A percentile compares a stretch with the other conserved stretches of the same genome.
Evolutionary conservation across 2,329 filamentous ascomycete genomes (phyloP).

Genomic region (Pseudogymnoascus sp.): DNA sequence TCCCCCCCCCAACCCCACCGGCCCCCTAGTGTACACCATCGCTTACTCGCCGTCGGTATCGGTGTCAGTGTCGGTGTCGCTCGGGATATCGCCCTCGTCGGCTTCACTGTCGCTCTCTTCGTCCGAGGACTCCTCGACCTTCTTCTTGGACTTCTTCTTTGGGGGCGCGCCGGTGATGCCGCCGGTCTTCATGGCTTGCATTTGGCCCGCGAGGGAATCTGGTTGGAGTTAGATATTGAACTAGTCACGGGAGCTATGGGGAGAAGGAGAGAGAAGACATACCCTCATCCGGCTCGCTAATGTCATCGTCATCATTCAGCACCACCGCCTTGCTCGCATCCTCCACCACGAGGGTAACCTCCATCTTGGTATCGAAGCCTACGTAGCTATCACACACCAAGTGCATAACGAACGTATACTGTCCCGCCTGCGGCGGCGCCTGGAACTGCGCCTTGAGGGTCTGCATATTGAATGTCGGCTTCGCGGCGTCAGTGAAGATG

Average conservation of each 20-base stretch:
- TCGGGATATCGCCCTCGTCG: conserved; percentile 54
- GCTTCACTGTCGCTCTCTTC: conserved; percentile 82
- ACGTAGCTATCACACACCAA: conserved; percentile 92
- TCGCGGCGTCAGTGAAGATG: conserved; percentile 70
- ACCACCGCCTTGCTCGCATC: conserved; percentile 78
- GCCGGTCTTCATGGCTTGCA: conserved; percentile 76
- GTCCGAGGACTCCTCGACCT: conserved; percentile 56
- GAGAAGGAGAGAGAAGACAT: conserved; percentile 33
- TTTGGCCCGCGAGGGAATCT: conserved; percentile 88
- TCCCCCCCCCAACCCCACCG: neutral
- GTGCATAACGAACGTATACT: conserved; percentile 93
- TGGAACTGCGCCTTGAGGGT: conserved; percentile 97
- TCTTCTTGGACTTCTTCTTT: conserved; percentile 50
- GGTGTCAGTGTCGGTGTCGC: conserved; percentile 62
- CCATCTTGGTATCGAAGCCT: conserved; percentile 86
- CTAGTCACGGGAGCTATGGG: neutral
- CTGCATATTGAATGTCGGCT: conserved; percentile 89
- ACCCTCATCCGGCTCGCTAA: conserved; percentile 98
- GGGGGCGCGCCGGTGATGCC: conserved; percentile 39
- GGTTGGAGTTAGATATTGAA: conserved; percentile 17
- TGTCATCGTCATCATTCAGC: conserved; percentile 83
- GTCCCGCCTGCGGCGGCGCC: conserved; percentile 82
- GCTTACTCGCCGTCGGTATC: conserved; percentile 42
- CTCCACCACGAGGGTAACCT: conserved; percentile 82
- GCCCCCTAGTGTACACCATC: neutral